Base-by-base conservation (phyloP, 768 basidiomycete genomes). In the Mycena amicta region DNA sequence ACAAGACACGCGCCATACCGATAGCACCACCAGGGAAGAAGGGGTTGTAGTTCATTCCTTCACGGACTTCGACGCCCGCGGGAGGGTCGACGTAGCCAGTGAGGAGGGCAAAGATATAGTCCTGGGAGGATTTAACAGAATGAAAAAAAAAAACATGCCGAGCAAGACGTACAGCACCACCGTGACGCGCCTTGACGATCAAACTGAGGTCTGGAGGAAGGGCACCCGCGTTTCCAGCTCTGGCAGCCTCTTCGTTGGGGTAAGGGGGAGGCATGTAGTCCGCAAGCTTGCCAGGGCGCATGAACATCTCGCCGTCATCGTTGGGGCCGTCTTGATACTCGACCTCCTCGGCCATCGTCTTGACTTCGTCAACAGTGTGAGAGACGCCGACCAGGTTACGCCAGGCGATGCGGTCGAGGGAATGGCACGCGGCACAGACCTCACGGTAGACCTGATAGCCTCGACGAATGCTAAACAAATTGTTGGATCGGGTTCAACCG, bases 21-120 rank as follows among this genome's bases (percentile, higher is more conserved):
- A 98, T 98, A 64, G 95, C 95, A 69, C 95, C 96, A 54, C 97
- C 95, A 40, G 96, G 96, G 90, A 99, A 99, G 81, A 89, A 98
- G 20, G 95, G 94, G 78, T 93, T 94, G 83, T 97, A 98, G 84
- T 95, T 97, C 93, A 98, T 91, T 65, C 93, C 96, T 52, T 98
- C 96, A 74, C 92, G 93, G 64, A 96, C 82, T 71, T 93, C 92
- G 61, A 96, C 90, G 58, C 93, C 94, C 59, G 96, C 93, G 41
- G 97, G 97, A 52, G 97, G 90, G 68, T 98, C 97, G 41, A 93
- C 81, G 77, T 98, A 98, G 57, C 97, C 97, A 29, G 97, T 99
- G 65, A 99, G 83, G 56, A 99, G 89, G 55, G 96, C 88, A 80
- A 94, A 98, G 67, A 99, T 82, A 73, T 99, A 99, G 78, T 99